phyloP scores from a whole-genome alignment of 2,329 filamentous ascomycete genomes.

The Neopestalotiopsis sp. region DNA sequence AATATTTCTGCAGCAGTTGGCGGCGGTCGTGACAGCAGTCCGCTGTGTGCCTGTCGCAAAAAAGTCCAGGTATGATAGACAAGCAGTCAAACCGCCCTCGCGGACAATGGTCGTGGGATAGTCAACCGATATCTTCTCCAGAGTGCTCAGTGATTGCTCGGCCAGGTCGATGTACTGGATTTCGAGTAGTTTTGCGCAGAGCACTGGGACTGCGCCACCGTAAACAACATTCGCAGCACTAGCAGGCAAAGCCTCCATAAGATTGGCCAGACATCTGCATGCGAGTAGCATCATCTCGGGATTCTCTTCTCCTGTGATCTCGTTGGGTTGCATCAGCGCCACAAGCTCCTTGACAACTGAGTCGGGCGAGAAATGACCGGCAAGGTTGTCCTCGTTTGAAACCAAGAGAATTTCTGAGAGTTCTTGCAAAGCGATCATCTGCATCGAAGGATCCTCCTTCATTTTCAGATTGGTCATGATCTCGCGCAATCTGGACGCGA shows the following conservation, averaged over 20 bases:
- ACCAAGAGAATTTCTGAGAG: constrained; percentile 92
- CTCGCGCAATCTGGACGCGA: constrained; percentile 79
- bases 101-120: constrained; percentile 95
- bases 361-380: constrained; percentile 93
- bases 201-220: constrained; percentile 90
- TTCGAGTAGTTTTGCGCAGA: constrained; percentile 94
- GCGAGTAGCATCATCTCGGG: constrained; percentile 97
- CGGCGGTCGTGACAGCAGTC: constrained; percentile 94
- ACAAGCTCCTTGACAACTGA: constrained; percentile 96
- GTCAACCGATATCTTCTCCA: constrained; percentile 97
- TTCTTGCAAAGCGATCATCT: constrained; percentile 91
- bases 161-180: constrained; percentile 97
- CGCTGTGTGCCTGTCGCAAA: constrained; percentile 97
- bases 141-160: constrained; percentile 93
- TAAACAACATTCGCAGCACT: constrained; percentile 97
- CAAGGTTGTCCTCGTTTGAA: constrained; percentile 94
- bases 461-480: constrained; percentile 77
- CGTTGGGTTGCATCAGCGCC: constrained; percentile 86
- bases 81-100: constrained; percentile 94
- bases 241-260: constrained; percentile 95
- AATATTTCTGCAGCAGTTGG: constrained; percentile 97
- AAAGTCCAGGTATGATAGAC: constrained; percentile 94
- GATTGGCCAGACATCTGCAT: constrained; percentile 91
- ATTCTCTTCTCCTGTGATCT: constrained; percentile 83
- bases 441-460: constrained; percentile 84